These are phyloP conservation scores for Panaeolus cyanescens DNA, from an alignment of 768 basidiomycete genomes.

Conservation along the genomic window DNA sequence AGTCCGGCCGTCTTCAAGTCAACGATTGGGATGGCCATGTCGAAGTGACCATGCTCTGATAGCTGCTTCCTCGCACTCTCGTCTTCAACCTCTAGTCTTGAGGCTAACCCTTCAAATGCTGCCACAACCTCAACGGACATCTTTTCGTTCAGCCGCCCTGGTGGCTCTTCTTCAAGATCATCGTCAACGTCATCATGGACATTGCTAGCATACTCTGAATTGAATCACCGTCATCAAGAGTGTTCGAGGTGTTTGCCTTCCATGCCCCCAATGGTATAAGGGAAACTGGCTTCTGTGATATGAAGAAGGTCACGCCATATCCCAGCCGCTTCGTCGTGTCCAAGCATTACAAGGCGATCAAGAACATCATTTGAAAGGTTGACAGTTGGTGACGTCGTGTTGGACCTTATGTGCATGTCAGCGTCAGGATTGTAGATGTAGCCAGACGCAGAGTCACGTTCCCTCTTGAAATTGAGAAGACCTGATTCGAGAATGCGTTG, in stretches of 20 bases:
- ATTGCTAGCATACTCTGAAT: conserved; percentile 1
- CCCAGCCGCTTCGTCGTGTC: conserved; percentile 8
- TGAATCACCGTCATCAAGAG: conserved; percentile 1
- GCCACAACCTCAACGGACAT: too few relatives aligned
- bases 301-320: conserved; percentile 15
- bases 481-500: conserved; percentile 26
- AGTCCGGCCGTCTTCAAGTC: too few relatives aligned
- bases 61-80: too few relatives aligned
- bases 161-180: background rate
- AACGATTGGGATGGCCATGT: too few relatives aligned
- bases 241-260: background rate
- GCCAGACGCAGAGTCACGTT: conserved; percentile 14
- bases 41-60: too few relatives aligned
- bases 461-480: conserved; percentile 13
- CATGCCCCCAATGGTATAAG: conserved; percentile 3
- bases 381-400: conserved; percentile 1
- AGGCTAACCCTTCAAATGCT: too few relatives aligned
- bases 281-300: conserved; percentile 1
- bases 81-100: too few relatives aligned
- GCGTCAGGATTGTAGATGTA: conserved; percentile 22
- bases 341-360: conserved; percentile 11
- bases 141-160: too few relatives aligned
- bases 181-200: background rate
- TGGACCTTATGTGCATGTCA: conserved; percentile 3
- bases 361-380: conserved; percentile 1